Conservation (phyloP, 2,329 filamentous ascomycete species). For the Penicillium expansum region DNA sequence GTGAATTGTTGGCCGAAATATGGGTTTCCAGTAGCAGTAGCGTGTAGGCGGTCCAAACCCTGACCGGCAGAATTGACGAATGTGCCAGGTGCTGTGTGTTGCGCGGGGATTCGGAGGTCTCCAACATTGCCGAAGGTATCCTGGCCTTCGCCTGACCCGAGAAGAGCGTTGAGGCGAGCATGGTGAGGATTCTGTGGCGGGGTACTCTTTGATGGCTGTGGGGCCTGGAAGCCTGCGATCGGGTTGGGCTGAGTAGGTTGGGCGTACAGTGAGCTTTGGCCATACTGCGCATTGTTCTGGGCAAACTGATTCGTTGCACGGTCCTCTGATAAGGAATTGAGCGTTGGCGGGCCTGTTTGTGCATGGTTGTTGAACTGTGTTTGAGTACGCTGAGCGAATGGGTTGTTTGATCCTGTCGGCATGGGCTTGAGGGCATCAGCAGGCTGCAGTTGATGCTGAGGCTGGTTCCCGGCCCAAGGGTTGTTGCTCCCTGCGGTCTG, state of each 20-base stretch:
- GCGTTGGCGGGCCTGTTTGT: constrained; percentile 51
- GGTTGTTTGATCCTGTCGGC: constrained; percentile 95
- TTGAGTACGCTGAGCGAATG: constrained; percentile 71
- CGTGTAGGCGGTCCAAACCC: constrained; percentile 70
- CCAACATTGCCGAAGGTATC: constrained; percentile 98
- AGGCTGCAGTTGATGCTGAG: constrained; percentile 53
- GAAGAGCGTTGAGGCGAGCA: constrained; percentile 78
- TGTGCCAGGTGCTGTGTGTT: constrained; percentile 92
- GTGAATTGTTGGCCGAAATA: constrained; percentile 84
- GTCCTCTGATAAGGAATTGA: constrained; percentile 38
- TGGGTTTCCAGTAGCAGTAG: constrained; percentile 69
- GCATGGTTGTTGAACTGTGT: constrained; percentile 48
- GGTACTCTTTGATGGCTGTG: constrained; percentile 35
- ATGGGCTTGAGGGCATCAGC: constrained; percentile 69
- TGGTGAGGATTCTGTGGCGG: constrained; percentile 55
- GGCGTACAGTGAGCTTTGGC: constrained; percentile 41
- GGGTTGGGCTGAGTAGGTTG: constrained; percentile 42
- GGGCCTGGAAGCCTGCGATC: constrained; percentile 32
- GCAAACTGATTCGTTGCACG: constrained; percentile 12
- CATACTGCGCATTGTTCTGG: constrained; percentile 13
- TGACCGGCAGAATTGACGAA: constrained; percentile 94
- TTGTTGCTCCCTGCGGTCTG: constrained; percentile 85
- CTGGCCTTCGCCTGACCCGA: constrained; percentile 84
- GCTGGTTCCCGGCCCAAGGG: constrained; percentile 72
- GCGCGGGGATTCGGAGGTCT: constrained; percentile 88